Conservation (phyloP, 1,139 yeast species). For the Arxiozyma telluris region DNA sequence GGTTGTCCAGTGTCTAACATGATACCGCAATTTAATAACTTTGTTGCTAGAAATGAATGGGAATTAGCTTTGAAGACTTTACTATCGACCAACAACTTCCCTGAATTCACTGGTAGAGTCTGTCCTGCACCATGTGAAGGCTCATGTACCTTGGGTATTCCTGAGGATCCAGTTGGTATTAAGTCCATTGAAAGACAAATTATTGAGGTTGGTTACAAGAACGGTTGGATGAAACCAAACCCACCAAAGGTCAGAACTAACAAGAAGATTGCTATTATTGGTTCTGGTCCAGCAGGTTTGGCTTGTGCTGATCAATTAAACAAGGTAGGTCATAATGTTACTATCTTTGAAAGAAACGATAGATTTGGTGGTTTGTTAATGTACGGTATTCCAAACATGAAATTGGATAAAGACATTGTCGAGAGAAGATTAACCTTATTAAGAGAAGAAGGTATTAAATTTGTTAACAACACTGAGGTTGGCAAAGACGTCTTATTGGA, state of each 20-base stretch:
- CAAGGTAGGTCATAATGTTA: conserved; percentile 88
- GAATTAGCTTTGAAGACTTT: conserved; percentile 85
- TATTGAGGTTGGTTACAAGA: conserved; percentile 90
- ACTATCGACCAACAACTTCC: conserved; percentile 95
- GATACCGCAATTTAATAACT: conserved; percentile 96
- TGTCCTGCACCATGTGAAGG: conserved; percentile 99
- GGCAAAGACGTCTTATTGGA: conserved; percentile 75
- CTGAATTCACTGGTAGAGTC: conserved; percentile 95
- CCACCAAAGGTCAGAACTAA: conserved; percentile 81
- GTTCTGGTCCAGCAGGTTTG: conserved; percentile 96
- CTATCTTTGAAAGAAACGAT: conserved; percentile 89
- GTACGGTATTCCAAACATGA: conserved; percentile 99
- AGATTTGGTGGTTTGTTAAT: conserved; percentile 94
- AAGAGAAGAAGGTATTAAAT: conserved; percentile 82
- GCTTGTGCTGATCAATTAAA: conserved; percentile 96
- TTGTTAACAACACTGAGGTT: conserved; percentile 65
- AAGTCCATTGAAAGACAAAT: conserved; percentile 94
- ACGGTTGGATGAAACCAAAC: conserved; percentile 88
- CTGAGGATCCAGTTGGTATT: conserved; percentile 92
- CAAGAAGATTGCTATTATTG: conserved; percentile 74
- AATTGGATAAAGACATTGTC: conserved; percentile 85
- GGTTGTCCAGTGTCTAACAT: conserved; percentile 97
- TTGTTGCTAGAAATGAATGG: conserved; percentile 94
- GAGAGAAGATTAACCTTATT: conserved; percentile 87
- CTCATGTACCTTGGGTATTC: conserved; percentile 92